These are phyloP conservation scores for Pythium rishiriense DNA, from an alignment of 352 stramenopile species.

Conservation along the genomic window DNA sequence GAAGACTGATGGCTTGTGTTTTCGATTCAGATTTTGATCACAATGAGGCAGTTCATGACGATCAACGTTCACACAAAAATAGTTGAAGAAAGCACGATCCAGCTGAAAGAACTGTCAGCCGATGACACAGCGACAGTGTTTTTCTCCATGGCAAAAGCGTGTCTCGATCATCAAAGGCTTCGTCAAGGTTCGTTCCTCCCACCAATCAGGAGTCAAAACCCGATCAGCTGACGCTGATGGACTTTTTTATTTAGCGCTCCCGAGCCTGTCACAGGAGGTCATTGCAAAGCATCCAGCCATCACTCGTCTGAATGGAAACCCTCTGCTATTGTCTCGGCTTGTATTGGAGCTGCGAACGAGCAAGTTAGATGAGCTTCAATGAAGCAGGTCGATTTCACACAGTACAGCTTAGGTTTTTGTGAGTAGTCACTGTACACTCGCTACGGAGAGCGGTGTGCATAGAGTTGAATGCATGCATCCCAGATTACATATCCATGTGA, in stretches of 20 bases:
- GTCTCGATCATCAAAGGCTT: slow-evolving; percentile 41
- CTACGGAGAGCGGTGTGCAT: background rate
- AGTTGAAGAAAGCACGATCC: slow-evolving; percentile 24
- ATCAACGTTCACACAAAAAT: slow-evolving; percentile 22
- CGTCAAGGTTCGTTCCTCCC: slow-evolving; percentile 36
- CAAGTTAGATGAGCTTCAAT: slow-evolving; percentile 18
- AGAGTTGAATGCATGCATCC: slow-evolving; percentile 2
- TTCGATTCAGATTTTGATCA: slow-evolving; percentile 24
- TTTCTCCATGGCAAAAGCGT: slow-evolving; percentile 40
- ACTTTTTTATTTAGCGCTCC: slow-evolving; percentile 23
- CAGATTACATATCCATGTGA: slow-evolving; percentile 28
- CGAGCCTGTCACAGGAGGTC: slow-evolving; percentile 13
- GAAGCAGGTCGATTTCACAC: background rate
- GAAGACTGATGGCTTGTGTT: background rate
- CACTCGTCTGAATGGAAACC: slow-evolving; percentile 35
- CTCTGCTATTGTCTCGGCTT: slow-evolving; percentile 28
- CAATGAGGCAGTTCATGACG: slow-evolving; percentile 18
- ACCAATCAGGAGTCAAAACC: background rate
- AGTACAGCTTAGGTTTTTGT: background rate
- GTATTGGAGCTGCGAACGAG: slow-evolving; percentile 21
- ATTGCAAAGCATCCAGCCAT: slow-evolving; percentile 35
- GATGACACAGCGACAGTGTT: slow-evolving; percentile 49
- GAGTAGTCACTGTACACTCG: background rate
- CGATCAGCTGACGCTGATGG: background rate
- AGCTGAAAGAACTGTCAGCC: slow-evolving; percentile 39